These are phyloP conservation scores for Oropetium thomaeum DNA, from an alignment of 176 grass and related monocot species.

Conservation along the genomic window DNA sequence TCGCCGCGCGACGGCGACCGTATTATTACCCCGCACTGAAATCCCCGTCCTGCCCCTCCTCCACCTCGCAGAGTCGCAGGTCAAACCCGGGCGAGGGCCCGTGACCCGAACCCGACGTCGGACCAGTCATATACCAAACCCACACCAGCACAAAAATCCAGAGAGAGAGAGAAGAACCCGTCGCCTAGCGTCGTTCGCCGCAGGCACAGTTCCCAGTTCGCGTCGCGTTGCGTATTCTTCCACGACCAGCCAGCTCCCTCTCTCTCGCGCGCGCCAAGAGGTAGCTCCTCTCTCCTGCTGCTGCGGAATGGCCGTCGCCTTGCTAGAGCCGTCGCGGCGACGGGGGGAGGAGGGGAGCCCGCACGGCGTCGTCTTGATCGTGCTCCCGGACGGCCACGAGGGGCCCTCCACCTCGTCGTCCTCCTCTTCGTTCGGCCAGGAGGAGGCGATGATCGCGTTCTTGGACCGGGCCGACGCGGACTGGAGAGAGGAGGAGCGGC, in stretches of 20 bases:
- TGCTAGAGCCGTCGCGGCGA: neutral
- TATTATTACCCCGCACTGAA: neutral
- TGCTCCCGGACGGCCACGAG: slow-evolving; percentile 21
- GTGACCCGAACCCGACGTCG: neutral
- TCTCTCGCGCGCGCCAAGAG: too few relatives aligned
- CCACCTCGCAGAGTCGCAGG: neutral
- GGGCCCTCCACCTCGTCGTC: slow-evolving; percentile 28
- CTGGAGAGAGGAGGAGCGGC: neutral
- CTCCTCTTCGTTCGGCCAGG: slow-evolving; percentile 17
- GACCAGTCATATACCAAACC: slow-evolving; percentile 16
- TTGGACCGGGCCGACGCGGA: neutral
- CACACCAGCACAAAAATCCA: neutral
- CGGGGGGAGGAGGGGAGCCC: neutral
- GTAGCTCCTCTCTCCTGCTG: neutral
- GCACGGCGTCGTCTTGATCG: slow-evolving; percentile 49
- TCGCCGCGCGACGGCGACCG: neutral
- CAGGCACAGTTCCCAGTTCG: neutral
- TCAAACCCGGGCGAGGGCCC: slow-evolving; percentile 31
- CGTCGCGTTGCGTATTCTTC: neutral
- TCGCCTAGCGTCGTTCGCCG: neutral
- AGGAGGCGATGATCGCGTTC: neutral
- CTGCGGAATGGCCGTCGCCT: neutral
- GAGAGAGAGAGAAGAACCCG: neutral
- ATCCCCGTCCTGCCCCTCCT: neutral
- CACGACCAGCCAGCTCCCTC: neutral